Base-by-base conservation (phyloP, 768 basidiomycete species). In the Solioccasus polychromus region DNA sequence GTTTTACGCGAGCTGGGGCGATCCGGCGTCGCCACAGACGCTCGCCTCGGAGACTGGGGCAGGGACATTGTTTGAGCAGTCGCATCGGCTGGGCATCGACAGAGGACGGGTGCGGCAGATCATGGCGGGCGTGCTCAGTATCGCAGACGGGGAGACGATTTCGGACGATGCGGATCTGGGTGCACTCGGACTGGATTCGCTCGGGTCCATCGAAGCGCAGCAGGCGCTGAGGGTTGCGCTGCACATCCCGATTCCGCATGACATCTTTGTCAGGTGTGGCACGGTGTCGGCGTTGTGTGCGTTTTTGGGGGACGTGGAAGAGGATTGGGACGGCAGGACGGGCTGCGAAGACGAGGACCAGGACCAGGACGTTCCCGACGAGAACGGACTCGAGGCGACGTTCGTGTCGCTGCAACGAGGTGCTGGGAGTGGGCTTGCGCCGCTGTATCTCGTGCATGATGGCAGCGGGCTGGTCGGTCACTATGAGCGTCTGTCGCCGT, bases 361-460 rank as follows among this genome's bases (percentile, higher is more conserved):
- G 31, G 14, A 5, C 5, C 5, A 9, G 31, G 31, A 32, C 8
- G 14, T 8, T 32, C 11, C 5, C 5, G 31, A 15, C 31, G 5
- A 8, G 7, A 32, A 15, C n/a, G 31, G 14, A 32, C 14, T 8
- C 8, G 14, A 64, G 63, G 69, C n/a, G 53, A 47, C 4, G 50
- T 57, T 7, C 67, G 71, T 0, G 49, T 69, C 59, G 18, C 55
- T 81, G 31, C 82, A 78, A 45, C 56, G 52, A 24, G 52, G 66
- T 19, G 42, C 39, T 1, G 32, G 45, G 3, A 48, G 60, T 8
- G 22, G 42, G 11, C 47, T 39, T 3, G 42, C 61, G 0, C 84
- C 79, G 1, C 69, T 89, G 4, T 75, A 85, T 45, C 72, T 89
- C 19, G 69, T 89, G 9, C 85, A 89, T 53, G 87, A 88, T 50